Percentiles rank a stretch among this genome's conserved stretches.
Conservation (phyloP, 1,139 yeast genomes). For the Pichia sp. region DNA sequence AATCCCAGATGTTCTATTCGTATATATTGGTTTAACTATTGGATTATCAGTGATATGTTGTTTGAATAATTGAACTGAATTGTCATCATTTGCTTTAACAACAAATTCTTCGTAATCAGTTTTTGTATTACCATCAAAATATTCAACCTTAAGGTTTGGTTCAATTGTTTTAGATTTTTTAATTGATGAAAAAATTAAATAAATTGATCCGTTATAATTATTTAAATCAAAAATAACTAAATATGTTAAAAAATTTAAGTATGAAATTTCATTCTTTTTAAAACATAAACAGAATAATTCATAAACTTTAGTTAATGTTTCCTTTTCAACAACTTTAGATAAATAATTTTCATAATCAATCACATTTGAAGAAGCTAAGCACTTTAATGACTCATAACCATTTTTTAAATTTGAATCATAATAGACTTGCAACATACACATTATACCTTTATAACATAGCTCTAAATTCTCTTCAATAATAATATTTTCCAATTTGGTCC, state of each 20-base stretch:
- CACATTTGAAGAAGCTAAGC: slow-evolving; percentile 8
- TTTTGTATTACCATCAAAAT: slow-evolving; percentile 8
- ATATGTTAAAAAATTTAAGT: slow-evolving; percentile 17
- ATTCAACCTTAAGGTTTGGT: slow-evolving; percentile 11
- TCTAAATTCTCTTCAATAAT: slow-evolving; percentile 14
- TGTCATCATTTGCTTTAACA: slow-evolving; percentile 16
- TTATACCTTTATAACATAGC: slow-evolving; percentile 16
- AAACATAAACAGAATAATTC: slow-evolving; percentile 19
- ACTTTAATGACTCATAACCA: slow-evolving; percentile 16
- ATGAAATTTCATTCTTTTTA: slow-evolving; percentile 15
- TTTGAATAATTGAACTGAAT: slow-evolving; percentile 17
- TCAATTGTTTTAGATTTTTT: slow-evolving; percentile 1
- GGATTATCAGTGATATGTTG: slow-evolving; percentile 13
- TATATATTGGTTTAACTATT: slow-evolving; percentile 20
- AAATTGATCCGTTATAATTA: slow-evolving; percentile 24
- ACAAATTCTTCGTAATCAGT: slow-evolving; percentile 22
- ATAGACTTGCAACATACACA: slow-evolving; percentile 19
- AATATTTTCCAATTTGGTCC: slow-evolving; percentile 16
- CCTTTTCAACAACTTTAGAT: not conserved
- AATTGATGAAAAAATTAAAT: slow-evolving; percentile 21
- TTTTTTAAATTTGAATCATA: slow-evolving; percentile 15
- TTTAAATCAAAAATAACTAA: slow-evolving; percentile 21
- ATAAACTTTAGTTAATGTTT: slow-evolving; percentile 11
- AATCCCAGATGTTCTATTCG: slow-evolving; percentile 14
- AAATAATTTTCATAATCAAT: slow-evolving; percentile 1